Evolutionary conservation across 1,284 basidiomycete species (phyloP).

Genomic region (Malassezia dermatis): DNA sequence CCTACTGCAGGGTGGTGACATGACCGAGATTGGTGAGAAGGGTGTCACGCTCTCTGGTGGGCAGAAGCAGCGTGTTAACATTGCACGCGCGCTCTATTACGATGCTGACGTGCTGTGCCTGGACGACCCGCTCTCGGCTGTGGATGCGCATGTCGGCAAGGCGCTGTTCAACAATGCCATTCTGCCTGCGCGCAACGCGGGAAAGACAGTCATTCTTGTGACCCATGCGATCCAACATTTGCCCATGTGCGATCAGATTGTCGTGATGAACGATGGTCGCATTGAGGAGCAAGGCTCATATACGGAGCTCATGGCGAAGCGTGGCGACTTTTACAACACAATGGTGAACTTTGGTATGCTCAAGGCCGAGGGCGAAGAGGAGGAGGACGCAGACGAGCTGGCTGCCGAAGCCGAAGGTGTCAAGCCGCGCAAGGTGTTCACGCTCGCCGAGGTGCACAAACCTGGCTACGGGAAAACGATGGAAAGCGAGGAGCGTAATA

Average conservation of each 20-base stretch:
- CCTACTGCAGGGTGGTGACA: conserved; percentile 62
- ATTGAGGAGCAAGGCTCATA: conserved; percentile 61
- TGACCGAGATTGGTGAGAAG: conserved; percentile 58
- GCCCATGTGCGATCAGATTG: conserved; percentile 57
- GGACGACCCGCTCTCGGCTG: conserved; percentile 64
- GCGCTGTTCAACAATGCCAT: conserved; percentile 45
- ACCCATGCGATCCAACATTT: conserved; percentile 53
- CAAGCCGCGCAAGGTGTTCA: background rate
- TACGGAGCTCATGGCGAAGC: conserved; percentile 54
- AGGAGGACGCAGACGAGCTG: conserved; percentile 16
- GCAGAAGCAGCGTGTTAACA: conserved; percentile 61
- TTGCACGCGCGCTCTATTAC: conserved; percentile 63
- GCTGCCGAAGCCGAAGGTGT: conserved; percentile 9
- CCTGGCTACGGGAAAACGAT: conserved; percentile 19
- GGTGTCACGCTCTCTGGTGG: conserved; percentile 53
- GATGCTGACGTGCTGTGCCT: conserved; percentile 60
- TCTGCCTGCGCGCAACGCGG: conserved; percentile 25
- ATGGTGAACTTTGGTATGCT: conserved; percentile 16
- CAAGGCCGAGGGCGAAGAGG: background rate
- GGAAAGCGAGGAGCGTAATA: conserved; percentile 44
- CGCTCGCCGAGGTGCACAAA: background rate
- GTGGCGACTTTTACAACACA: conserved; percentile 53
- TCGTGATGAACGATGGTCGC: conserved; percentile 62
- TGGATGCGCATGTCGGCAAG: conserved; percentile 47
- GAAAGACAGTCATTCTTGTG: conserved; percentile 43